phyloP scores from a whole-genome alignment of 163 green algal genomes.

The Scenedesmus sp. region DNA sequence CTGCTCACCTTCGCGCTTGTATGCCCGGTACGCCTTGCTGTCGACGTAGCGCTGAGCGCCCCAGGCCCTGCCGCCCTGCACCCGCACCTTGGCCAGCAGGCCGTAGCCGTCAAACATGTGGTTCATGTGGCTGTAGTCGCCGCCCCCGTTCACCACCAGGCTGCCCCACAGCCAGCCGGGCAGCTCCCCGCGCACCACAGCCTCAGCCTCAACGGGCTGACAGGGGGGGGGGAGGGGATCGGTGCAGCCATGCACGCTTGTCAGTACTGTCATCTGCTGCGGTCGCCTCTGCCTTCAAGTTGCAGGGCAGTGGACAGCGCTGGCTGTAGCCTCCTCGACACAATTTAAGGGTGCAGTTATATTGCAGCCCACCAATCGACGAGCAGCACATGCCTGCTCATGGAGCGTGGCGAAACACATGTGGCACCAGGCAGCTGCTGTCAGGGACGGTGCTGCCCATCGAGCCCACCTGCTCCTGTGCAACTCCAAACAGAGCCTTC shows the following conservation, averaged over 20 bases:
- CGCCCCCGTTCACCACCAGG: constrained; percentile 63
- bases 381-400: too few species aligned
- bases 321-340: too few species aligned
- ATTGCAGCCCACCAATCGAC: too few species aligned
- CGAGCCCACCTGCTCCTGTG: constrained; percentile 25
- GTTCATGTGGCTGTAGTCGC: constrained; percentile 61
- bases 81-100: constrained; percentile 35
- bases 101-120: constrained; percentile 84
- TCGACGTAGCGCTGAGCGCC: constrained; percentile 56
- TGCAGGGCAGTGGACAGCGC: too few species aligned
- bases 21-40: constrained; percentile 55
- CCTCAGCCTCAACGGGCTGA: constrained; percentile 34
- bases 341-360: too few species aligned
- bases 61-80: constrained; percentile 36
- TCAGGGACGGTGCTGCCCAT: background rate
- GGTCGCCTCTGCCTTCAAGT: background rate
- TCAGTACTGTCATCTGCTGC: too few species aligned
- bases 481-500: constrained; percentile 32
- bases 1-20: constrained; percentile 23
- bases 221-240: background rate
- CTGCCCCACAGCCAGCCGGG: constrained; percentile 77
- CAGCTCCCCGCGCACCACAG: constrained; percentile 63
- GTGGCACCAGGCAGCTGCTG: background rate
- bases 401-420: background rate
- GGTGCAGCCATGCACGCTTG: background rate